phyloP scores from a whole-genome alignment of 1,284 basidiomycete species.

The Jaminaea rosea region DNA sequence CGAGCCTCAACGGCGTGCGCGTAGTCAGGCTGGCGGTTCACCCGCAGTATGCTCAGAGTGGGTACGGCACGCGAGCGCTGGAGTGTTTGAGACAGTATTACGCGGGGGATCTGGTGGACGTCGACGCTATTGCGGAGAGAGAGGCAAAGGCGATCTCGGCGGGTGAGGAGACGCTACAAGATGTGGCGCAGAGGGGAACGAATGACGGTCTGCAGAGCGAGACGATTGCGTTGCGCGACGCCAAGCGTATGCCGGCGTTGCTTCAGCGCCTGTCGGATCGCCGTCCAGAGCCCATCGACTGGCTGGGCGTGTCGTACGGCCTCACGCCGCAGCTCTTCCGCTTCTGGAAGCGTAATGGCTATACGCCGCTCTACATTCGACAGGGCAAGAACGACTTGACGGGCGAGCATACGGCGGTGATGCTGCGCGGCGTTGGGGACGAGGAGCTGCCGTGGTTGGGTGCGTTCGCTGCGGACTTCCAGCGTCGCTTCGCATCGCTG shows the following conservation, averaged over 20 bases:
- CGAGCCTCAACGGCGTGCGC: constrained; percentile 73
- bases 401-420: constrained; percentile 85
- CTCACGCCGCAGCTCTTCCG: constrained; percentile 77
- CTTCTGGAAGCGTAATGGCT: constrained; percentile 95
- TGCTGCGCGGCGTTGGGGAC: constrained; percentile 13
- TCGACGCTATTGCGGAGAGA: constrained; percentile 51
- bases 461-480: constrained; percentile 89
- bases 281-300: constrained; percentile 83
- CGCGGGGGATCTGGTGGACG: constrained; percentile 72
- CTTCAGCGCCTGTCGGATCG: constrained; percentile 82
- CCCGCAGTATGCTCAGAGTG: constrained; percentile 87
- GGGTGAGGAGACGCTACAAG: constrained; percentile 11
- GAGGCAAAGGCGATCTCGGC: constrained; percentile 47
- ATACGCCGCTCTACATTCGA: constrained; percentile 80
- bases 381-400: constrained; percentile 92
- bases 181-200: constrained; percentile 6
- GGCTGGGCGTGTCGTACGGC: constrained; percentile 92
- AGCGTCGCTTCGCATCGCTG: constrained; percentile 76
- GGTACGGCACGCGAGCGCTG: constrained; percentile 87
- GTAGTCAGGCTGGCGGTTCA: constrained; percentile 93
- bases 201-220: constrained; percentile 13
- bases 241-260: constrained; percentile 78
- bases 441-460: constrained; percentile 62
- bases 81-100: constrained; percentile 82
- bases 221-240: constrained; percentile 60